phyloP scores from a whole-genome alignment of 192 early-diverging fungal genomes.

The Rhizophagus clarus region DNA sequence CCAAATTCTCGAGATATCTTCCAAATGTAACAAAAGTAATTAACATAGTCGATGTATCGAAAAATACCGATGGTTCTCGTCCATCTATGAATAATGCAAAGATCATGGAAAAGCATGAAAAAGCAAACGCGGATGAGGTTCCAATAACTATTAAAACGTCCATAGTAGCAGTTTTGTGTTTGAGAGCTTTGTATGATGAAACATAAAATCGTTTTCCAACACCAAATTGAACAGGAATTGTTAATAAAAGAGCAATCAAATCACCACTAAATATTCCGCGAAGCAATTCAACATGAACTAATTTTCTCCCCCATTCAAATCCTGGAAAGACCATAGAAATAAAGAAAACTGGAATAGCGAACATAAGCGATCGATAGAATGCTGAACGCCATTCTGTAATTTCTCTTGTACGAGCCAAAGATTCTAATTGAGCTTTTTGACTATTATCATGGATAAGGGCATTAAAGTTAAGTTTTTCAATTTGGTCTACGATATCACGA shows the following conservation, averaged over 20 bases:
- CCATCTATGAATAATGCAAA: slow-evolving; percentile 57
- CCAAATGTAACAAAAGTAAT: slow-evolving; percentile 94
- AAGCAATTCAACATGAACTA: slow-evolving; percentile 49
- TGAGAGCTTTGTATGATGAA: slow-evolving; percentile 76
- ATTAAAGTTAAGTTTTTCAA: slow-evolving; percentile 82
- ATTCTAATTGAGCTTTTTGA: slow-evolving; percentile 84
- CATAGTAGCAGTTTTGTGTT: slow-evolving; percentile 91
- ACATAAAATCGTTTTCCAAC: slow-evolving; percentile 80
- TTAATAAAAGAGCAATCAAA: slow-evolving; percentile 69
- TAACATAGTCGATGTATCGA: slow-evolving; percentile 91
- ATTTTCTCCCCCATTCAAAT: slow-evolving; percentile 34
- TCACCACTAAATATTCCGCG: slow-evolving; percentile 70
- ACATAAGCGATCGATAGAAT: slow-evolving; percentile 65
- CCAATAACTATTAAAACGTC: slow-evolving; percentile 90
- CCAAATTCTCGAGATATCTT: slow-evolving; percentile 90
- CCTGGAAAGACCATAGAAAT: slow-evolving; percentile 78
- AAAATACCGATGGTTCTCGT: slow-evolving; percentile 80
- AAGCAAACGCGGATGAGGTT: slow-evolving; percentile 83
- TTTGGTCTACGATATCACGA: slow-evolving; percentile 76
- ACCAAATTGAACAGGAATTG: slow-evolving; percentile 93
- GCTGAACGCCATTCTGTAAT: slow-evolving; percentile 77
- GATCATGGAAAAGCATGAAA: slow-evolving; percentile 77
- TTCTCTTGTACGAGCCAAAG: slow-evolving; percentile 82
- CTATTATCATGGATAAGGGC: slow-evolving; percentile 66
- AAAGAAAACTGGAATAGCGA: slow-evolving; percentile 82